phyloP scores from a whole-genome alignment of 768 basidiomycete genomes.

The Antrodiella citrinella region DNA sequence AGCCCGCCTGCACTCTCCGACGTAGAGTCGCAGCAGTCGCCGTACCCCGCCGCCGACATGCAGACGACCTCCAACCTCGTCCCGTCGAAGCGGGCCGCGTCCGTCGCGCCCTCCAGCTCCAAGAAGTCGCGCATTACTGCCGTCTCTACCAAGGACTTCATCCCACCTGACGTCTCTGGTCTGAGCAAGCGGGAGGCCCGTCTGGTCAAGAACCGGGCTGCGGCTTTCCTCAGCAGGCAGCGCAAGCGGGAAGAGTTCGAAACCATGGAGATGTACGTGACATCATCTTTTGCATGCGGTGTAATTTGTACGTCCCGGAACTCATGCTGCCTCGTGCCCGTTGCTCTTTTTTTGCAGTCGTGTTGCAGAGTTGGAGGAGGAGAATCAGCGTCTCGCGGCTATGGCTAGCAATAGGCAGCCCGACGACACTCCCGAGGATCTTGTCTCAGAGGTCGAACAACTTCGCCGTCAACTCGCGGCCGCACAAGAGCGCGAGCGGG shows the following conservation, averaged over 20 bases:
- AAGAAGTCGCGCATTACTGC: slow-evolving; percentile 43
- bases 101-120: slow-evolving; percentile 13
- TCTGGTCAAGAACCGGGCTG: slow-evolving; percentile 86
- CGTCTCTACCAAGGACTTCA: slow-evolving; percentile 69
- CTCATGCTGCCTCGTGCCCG: not conserved
- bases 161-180: slow-evolving; percentile 84
- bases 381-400: slow-evolving; percentile 65
- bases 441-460: slow-evolving; percentile 55
- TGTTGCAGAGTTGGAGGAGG: slow-evolving; percentile 77
- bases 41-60: slow-evolving; percentile 17
- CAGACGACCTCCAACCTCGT: slow-evolving; percentile 15
- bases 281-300: slow-evolving; percentile 2
- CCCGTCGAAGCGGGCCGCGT: slow-evolving; percentile 21
- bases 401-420: slow-evolving; percentile 37
- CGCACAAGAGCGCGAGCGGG: slow-evolving; percentile 58
- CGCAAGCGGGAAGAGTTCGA: slow-evolving; percentile 91
- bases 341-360: slow-evolving; percentile 40
- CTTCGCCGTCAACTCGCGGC: slow-evolving; percentile 58
- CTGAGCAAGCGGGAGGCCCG: slow-evolving; percentile 87
- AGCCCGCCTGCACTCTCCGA: slow-evolving; percentile 23
- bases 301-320: not conserved
- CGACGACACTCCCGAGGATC: slow-evolving; percentile 26
- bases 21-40: slow-evolving; percentile 24
- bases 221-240: slow-evolving; percentile 86
- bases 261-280: slow-evolving; percentile 78